These are phyloP conservation scores for Sinapis alba DNA, from an alignment of 441 rosid genomes.

Conservation along the genomic window DNA sequence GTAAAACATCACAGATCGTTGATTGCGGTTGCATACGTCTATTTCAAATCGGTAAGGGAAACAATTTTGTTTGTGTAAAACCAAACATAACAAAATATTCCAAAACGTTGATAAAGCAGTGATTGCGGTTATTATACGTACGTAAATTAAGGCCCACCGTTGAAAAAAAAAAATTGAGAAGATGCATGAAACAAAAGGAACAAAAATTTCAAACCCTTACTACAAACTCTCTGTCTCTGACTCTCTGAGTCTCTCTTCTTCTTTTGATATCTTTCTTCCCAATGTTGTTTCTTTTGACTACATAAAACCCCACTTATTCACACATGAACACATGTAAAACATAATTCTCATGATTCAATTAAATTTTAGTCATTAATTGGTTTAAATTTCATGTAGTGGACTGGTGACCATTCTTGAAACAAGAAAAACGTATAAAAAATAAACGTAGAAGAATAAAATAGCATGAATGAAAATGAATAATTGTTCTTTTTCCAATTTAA, in stretches of 20 bases:
- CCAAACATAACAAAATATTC: background rate
- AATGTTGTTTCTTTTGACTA: slow-evolving; percentile 33
- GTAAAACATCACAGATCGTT: background rate
- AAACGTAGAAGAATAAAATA: no score
- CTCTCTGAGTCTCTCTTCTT: background rate
- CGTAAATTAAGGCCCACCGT: slow-evolving; percentile 25
- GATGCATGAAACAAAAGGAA: slow-evolving; percentile 28
- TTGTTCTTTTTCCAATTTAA: no score
- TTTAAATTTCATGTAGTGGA: slow-evolving; percentile 3
- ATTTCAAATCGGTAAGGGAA: background rate
- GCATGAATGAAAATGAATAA: no score
- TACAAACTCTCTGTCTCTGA: background rate
- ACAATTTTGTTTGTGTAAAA: background rate
- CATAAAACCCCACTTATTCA: slow-evolving; percentile 34
- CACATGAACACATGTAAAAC: slow-evolving; percentile 20
- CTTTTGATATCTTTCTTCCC: slow-evolving; percentile 17
- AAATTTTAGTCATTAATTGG: background rate
- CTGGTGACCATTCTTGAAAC: no score
- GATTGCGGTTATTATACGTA: background rate
- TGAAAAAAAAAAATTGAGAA: slow-evolving; percentile 26
- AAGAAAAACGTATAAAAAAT: no score
- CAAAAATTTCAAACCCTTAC: slow-evolving; percentile 2
- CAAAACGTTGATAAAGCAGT: background rate
- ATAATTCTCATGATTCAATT: slow-evolving; percentile 1
- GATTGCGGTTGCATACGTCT: background rate